Conservation (phyloP, 2,329 filamentous ascomycete genomes). For the Diatrype stigma region DNA sequence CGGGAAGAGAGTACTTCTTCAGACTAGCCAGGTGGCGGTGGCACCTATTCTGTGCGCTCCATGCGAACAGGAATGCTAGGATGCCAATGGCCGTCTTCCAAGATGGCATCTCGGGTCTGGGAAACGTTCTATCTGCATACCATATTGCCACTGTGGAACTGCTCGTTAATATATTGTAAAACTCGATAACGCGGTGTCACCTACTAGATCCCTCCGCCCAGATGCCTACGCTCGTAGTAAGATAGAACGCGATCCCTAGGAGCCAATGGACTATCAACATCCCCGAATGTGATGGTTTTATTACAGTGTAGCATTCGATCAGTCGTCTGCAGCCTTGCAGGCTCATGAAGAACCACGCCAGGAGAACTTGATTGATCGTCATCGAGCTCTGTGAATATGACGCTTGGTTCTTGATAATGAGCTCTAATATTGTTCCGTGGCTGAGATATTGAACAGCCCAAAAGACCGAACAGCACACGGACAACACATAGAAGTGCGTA, state of each 20-base stretch:
- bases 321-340: conserved; percentile 72
- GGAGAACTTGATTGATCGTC: conserved; percentile 55
- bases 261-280: conserved; percentile 89
- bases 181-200: conserved; percentile 20
- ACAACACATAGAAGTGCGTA: conserved; percentile 77
- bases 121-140: conserved; percentile 14
- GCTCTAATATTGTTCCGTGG: conserved; percentile 49
- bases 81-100: conserved; percentile 53
- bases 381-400: conserved; percentile 38
- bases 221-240: conserved; percentile 65
- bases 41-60: conserved; percentile 68
- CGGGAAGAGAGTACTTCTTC: conserved; percentile 79
- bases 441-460: conserved; percentile 65
- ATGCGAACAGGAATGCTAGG: conserved; percentile 65
- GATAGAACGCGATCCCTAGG: conserved; percentile 74
- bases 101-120: conserved; percentile 27
- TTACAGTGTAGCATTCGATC: conserved; percentile 66
- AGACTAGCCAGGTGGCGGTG: conserved; percentile 67
- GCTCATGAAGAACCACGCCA: conserved; percentile 70
- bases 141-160: conserved; percentile 28
- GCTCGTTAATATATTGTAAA: conserved; percentile 4
- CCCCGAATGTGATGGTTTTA: conserved; percentile 62
- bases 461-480: conserved; percentile 64
- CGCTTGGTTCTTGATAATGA: conserved; percentile 38
- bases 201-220: conserved; percentile 81